A percentile compares a stretch with the other conserved stretches of the same genome.
Conservation (phyloP, 805 yeast species). For the Brettanomyces bruxellensis region DNA sequence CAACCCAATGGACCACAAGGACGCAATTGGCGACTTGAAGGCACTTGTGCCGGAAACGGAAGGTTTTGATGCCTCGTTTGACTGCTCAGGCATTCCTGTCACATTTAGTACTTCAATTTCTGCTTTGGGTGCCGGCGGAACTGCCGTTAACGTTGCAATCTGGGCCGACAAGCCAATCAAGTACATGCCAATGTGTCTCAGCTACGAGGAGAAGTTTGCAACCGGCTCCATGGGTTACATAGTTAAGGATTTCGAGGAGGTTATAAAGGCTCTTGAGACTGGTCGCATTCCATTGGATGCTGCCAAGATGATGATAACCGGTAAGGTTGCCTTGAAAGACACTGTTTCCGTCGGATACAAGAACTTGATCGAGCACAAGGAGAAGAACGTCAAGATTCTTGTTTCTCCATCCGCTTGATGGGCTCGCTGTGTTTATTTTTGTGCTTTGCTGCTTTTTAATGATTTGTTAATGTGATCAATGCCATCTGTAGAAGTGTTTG, state of each 20-base stretch:
- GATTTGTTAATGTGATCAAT: no score
- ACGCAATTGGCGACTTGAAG: conserved; percentile 28
- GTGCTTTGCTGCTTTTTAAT: no score
- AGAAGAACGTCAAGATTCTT: conserved; percentile 44
- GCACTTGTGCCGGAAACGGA: conserved; percentile 29
- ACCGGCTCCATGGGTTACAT: conserved; percentile 59
- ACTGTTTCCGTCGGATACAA: conserved; percentile 46
- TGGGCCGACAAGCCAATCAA: conserved; percentile 46
- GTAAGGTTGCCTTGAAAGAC: conserved; percentile 38
- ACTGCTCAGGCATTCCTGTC: conserved; percentile 46
- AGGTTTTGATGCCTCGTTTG: conserved; percentile 43
- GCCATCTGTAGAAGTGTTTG: no score
- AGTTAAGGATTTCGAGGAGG: conserved; percentile 47
- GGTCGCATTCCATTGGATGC: conserved; percentile 38
- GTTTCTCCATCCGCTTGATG: conserved; percentile 33
- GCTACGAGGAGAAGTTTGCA: conserved; percentile 44
- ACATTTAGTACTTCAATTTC: conserved; percentile 44
- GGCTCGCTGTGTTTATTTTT: no score
- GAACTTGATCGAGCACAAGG: conserved; percentile 44
- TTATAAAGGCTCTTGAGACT: conserved; percentile 38
- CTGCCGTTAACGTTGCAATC: conserved; percentile 55
- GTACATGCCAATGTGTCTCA: conserved; percentile 46
- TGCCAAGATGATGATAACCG: conserved; percentile 42
- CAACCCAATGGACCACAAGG: conserved; percentile 38
- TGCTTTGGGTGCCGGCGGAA: conserved; percentile 44